phyloP scores from a whole-genome alignment of 2,329 filamentous ascomycete species.

The Phialophora expanda region DNA sequence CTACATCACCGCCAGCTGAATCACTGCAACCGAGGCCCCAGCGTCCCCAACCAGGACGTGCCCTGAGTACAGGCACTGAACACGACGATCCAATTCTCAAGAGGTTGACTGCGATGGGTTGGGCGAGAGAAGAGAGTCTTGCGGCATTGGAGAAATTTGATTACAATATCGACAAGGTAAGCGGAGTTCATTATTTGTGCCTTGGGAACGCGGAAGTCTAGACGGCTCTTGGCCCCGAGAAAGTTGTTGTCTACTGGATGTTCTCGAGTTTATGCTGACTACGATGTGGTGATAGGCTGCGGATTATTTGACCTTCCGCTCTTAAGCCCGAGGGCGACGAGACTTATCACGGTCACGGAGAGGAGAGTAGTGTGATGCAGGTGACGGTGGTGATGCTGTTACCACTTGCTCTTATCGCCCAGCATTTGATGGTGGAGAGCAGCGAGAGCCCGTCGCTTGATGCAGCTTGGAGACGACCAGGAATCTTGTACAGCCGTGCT shows the following conservation, averaged over 20 bases:
- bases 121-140: conserved; percentile 73
- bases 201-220: neutral
- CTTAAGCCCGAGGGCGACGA: conserved; percentile 11
- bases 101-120: conserved; percentile 88
- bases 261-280: neutral
- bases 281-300: conserved; percentile 38
- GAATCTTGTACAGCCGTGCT: conserved; percentile 2
- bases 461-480: neutral
- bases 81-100: conserved; percentile 93
- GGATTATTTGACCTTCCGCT: conserved; percentile 41
- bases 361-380: neutral
- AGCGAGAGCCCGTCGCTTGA: neutral
- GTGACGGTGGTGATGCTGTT: neutral
- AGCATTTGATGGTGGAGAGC: neutral
- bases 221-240: neutral
- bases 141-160: conserved; percentile 89
- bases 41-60: conserved; percentile 50
- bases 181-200: conserved; percentile 44
- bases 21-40: conserved; percentile 26
- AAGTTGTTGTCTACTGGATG: neutral
- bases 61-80: conserved; percentile 73
- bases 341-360: neutral
- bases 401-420: neutral
- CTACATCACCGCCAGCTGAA: conserved; percentile 4
- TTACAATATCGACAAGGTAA: conserved; percentile 92